Conservation (phyloP, 306 rosid genomes). For the Malus fusca region DNA sequence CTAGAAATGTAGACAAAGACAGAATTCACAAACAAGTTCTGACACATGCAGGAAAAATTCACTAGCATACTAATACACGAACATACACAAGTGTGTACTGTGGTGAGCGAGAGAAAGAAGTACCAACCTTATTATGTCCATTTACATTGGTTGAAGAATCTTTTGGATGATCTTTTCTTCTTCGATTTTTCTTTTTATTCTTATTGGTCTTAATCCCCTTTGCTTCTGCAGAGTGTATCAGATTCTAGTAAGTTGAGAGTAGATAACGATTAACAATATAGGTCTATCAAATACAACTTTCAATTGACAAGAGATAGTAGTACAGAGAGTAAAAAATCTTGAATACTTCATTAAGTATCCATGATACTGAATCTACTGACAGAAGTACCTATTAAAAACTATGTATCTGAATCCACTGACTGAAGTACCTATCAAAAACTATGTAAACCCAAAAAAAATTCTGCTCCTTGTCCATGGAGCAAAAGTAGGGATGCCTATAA, state of each 20-base stretch:
- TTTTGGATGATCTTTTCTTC: slow-evolving; percentile 59
- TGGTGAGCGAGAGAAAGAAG: neutral
- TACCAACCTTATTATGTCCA: slow-evolving; percentile 46
- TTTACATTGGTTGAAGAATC: slow-evolving; percentile 39
- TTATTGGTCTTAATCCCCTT: slow-evolving; percentile 51
- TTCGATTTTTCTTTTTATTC: slow-evolving; percentile 78
- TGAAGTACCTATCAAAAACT: neutral
- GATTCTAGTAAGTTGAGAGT: neutral
- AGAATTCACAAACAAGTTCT: neutral
- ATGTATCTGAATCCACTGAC: neutral
- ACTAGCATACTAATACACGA: neutral
- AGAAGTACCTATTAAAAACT: neutral
- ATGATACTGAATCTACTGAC: neutral
- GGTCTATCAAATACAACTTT: neutral
- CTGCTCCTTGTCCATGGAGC: neutral
- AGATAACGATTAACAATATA: neutral
- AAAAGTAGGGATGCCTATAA: neutral
- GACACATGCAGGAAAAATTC: neutral
- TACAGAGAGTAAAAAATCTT: neutral
- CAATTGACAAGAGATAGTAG: neutral
- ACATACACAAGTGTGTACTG: neutral
- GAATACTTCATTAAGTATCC: neutral
- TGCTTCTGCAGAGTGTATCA: slow-evolving; percentile 44
- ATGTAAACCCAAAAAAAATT: neutral
- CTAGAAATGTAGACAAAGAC: slow-evolving; percentile 24